These are phyloP conservation scores for Termitomyces sp. DNA, from an alignment of 768 basidiomycete genomes.

Conservation along the genomic window DNA sequence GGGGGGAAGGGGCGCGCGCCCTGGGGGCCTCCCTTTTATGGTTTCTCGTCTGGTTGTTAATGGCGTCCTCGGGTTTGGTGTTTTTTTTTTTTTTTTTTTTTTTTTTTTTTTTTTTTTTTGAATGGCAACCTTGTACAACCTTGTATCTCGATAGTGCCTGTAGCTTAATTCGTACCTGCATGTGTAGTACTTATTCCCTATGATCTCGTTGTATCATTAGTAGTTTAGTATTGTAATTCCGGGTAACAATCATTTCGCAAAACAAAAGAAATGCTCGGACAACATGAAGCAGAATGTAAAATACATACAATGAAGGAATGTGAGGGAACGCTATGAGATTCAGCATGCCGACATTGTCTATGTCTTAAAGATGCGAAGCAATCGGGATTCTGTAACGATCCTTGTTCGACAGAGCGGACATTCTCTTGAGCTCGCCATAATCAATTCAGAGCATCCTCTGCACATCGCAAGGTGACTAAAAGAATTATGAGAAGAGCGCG, in stretches of 20 bases:
- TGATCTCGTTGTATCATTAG: not conserved
- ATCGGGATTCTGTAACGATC: constrained; percentile 77
- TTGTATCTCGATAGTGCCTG: not conserved
- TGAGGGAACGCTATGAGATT: not conserved
- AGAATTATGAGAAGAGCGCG: not conserved
- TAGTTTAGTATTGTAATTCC: not conserved
- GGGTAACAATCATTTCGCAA: not conserved
- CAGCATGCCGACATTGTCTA: constrained; percentile 16
- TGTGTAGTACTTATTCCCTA: not conserved
- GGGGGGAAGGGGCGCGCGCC: no score
- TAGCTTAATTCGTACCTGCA: not conserved
- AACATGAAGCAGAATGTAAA: not conserved
- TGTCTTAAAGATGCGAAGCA: constrained; percentile 72
- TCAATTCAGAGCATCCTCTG: constrained; percentile 68
- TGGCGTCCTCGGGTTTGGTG: no score
- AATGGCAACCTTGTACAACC: not conserved
- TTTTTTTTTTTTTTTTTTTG: not conserved
- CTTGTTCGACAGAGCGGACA: constrained; percentile 90
- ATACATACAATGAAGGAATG: not conserved
- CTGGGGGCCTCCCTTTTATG: no score
- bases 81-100: no score
- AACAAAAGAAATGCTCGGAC: not conserved
- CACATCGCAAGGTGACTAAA: constrained; percentile 80
- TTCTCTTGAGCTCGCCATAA: constrained; percentile 77
- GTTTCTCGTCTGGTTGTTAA: no score